Evolutionary conservation across 2,329 filamentous ascomycete genomes (phyloP).

Genomic region (Sarocladiaceae sp.): DNA sequence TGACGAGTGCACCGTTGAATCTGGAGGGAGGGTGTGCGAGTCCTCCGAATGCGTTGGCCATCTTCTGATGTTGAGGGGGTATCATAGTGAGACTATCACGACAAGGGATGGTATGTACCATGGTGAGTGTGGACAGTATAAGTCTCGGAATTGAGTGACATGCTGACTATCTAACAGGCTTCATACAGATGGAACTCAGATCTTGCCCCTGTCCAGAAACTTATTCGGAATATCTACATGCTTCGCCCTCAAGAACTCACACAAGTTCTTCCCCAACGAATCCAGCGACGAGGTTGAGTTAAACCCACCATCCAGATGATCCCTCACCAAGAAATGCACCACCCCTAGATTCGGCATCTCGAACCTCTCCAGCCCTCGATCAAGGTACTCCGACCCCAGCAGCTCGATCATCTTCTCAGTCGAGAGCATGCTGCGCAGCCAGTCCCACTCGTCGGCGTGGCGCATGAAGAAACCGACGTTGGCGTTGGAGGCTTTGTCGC

Average conservation of each 20-base stretch:
- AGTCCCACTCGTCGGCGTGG: slow-evolving; percentile 33
- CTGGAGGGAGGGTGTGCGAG: slow-evolving; percentile 8
- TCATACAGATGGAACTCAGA: slow-evolving; percentile 14
- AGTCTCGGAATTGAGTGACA: no score
- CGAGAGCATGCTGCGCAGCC: slow-evolving; percentile 33
- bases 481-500: slow-evolving; percentile 32
- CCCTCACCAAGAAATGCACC: slow-evolving; percentile 31
- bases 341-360: slow-evolving; percentile 28
- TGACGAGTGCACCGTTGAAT: slow-evolving; percentile 10
- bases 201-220: slow-evolving; percentile 31
- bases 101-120: no score
- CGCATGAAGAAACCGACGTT: slow-evolving; percentile 37
- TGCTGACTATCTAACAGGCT: no score
- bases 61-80: neutral
- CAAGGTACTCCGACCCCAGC: slow-evolving; percentile 24
- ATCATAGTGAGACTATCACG: neutral
- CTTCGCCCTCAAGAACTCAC: slow-evolving; percentile 35
- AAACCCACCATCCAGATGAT: slow-evolving; percentile 34
- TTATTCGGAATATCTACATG: slow-evolving; percentile 33
- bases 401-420: slow-evolving; percentile 27
- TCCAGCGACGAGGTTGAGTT: slow-evolving; percentile 32
- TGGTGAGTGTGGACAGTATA: no score
- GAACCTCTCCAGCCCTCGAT: slow-evolving; percentile 32
- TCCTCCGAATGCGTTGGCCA: slow-evolving; percentile 7
- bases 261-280: slow-evolving; percentile 36